These are phyloP conservation scores for Raffaelea arxii DNA, from an alignment of 2,329 filamentous ascomycete species.

Conservation along the genomic window DNA sequence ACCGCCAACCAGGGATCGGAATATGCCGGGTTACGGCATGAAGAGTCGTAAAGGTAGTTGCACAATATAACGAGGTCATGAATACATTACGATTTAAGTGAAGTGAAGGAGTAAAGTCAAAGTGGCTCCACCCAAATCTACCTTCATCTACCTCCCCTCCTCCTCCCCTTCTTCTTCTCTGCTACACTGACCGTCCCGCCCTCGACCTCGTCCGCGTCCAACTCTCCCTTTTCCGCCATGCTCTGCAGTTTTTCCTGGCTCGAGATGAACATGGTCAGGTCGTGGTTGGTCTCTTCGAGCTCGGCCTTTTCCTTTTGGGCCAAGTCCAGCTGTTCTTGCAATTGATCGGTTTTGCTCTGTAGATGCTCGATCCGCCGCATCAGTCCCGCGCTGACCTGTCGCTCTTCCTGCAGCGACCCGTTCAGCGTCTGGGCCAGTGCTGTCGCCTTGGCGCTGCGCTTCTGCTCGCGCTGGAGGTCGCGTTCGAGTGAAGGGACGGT, in stretches of 20 bases:
- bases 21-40: constrained; percentile 48
- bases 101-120: no score
- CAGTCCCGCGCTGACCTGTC: constrained; percentile 70
- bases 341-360: constrained; percentile 47
- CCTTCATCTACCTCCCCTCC: no score
- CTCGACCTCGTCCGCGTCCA: constrained; percentile 61
- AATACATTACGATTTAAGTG: no score
- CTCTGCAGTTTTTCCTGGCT: constrained; percentile 71
- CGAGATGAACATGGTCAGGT: constrained; percentile 79
- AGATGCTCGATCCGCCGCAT: constrained; percentile 74
- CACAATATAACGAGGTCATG: no score
- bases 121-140: no score
- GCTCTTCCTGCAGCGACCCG: constrained; percentile 75
- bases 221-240: constrained; percentile 49
- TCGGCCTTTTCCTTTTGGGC: constrained; percentile 58
- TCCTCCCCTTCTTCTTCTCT: constrained; percentile 39
- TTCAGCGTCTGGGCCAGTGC: constrained; percentile 66
- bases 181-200: constrained; percentile 62
- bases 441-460: constrained; percentile 61
- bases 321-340: constrained; percentile 47
- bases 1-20: constrained; percentile 71
- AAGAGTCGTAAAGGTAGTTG: no score
- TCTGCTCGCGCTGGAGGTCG: constrained; percentile 58
- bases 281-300: constrained; percentile 75
- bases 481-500: constrained; percentile 61